Base-by-base conservation (phyloP, 2,329 filamentous ascomycete species). In the Stylonectria norvegica region DNA sequence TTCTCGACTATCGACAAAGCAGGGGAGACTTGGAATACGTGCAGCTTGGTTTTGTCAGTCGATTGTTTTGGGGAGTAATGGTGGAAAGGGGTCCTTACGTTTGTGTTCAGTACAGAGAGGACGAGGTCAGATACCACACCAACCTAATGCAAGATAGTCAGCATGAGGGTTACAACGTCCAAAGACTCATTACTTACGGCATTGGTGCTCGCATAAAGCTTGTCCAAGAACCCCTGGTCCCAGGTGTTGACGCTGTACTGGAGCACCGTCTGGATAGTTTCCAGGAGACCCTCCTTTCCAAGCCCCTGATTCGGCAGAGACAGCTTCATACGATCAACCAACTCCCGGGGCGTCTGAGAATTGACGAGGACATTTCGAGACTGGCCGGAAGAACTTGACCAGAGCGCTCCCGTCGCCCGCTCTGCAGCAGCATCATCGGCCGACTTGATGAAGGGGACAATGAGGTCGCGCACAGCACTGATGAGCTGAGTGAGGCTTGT, bases 181-280 rank as follows among this genome's bases (percentile, higher is more conserved):
- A 17, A 11, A 11, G n/a, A 14, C 7, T 8, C 5, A 23, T 14
- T 12, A 65, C 76, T 45, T 59, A 85, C 83, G 29, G 91, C 85
- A 59, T 93, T 93, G 27, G 88, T 94, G 49, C 84, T 85, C n/a
- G 86, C 81, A 64, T 96, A 97, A 14, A 97, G 73, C 69, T 98
- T 97, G 67, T 96, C 90, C 58, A 97, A 68, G 66, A 97, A 98
- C 9, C 91, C 91, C 65, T 95, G 90, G 58, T 95, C 86, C 87
- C 90, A 97, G n/a, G 91, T 96, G 67, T 98, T 98, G 59, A 97
- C 91, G 58, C 86, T 93, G 65, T 94, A 89, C 49, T 79, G 75
- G 29, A 97, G 72, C 15, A 96, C 73, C 45, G 81, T 77, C 50
- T 81, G 70, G 32, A 95, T 75, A 3, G 79, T 79, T 22, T 80